These are phyloP conservation scores for Cryptococcus sp. DNA, from an alignment of 1,284 basidiomycete genomes.

Conservation along the genomic window DNA sequence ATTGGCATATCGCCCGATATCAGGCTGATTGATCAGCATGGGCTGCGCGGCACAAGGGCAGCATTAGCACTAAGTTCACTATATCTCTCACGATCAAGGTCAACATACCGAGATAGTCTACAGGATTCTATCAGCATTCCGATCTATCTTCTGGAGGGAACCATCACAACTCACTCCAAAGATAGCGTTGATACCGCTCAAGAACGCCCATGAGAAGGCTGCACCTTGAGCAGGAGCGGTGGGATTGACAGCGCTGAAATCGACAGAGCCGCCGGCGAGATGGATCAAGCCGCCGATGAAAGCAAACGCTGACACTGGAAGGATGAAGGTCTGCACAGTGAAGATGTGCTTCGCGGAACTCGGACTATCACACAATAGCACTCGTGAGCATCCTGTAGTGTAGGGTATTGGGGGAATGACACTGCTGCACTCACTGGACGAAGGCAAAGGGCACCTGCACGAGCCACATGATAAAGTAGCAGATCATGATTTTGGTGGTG, in stretches of 20 bases:
- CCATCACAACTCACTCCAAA: conserved; percentile 20
- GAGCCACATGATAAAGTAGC: conserved; percentile 44
- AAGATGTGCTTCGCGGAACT: conserved; percentile 16
- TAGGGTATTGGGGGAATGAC: no score
- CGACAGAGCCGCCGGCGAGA: conserved; percentile 36
- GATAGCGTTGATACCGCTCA: conserved; percentile 21
- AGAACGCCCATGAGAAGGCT: conserved; percentile 37
- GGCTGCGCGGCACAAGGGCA: conserved; percentile 1
- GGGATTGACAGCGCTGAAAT: conserved; percentile 32
- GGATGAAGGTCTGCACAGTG: conserved; percentile 37
- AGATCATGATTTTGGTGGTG: conserved; percentile 38
- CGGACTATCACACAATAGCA: neutral
- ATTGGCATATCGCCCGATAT: conserved; percentile 20
- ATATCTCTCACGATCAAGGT: no score
- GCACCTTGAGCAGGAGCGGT: conserved; percentile 26
- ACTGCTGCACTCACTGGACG: conserved; percentile 13
- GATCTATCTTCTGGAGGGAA: no score
- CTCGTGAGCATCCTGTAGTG: no score
- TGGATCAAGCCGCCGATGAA: conserved; percentile 44
- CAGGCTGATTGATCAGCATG: conserved; percentile 23
- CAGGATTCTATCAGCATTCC: no score
- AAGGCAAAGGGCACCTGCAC: conserved; percentile 40
- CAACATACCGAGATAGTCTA: no score
- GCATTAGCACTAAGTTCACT: neutral
- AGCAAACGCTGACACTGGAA: conserved; percentile 43